Percentiles rank a stretch among this genome's conserved stretches.
Evolutionary conservation across 306 rosid species (phyloP).

Genomic region (Abrus pulchellus): DNA sequence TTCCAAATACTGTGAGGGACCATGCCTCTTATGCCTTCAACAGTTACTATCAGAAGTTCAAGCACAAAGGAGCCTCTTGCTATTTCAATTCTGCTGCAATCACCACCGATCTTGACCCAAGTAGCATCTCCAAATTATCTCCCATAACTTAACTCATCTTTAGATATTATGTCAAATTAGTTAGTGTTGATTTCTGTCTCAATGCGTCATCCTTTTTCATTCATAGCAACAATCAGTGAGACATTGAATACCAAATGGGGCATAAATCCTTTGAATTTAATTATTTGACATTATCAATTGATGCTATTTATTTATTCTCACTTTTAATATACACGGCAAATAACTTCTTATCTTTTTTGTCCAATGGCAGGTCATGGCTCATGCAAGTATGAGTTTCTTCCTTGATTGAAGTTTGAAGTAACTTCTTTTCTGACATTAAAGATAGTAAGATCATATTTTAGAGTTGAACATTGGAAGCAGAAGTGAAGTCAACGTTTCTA

Average conservation of each 20-base stretch:
- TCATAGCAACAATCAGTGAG: background rate
- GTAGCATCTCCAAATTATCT: slow-evolving; percentile 54
- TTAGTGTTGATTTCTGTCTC: background rate
- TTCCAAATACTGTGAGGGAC: slow-evolving; percentile 70
- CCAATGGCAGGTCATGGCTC: slow-evolving; percentile 65
- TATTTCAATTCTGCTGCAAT: slow-evolving; percentile 81
- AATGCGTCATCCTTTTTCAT: background rate
- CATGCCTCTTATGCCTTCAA: slow-evolving; percentile 83
- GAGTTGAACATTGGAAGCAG: background rate
- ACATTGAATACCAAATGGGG: background rate
- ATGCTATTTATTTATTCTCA: background rate
- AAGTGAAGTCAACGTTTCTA: background rate
- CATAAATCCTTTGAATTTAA: slow-evolving; percentile 46
- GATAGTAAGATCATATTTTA: background rate
- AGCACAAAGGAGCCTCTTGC: slow-evolving; percentile 75
- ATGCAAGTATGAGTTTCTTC: slow-evolving; percentile 70
- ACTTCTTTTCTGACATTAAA: background rate
- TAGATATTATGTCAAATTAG: background rate
- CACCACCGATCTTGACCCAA: slow-evolving; percentile 82
- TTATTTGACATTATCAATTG: slow-evolving; percentile 24
- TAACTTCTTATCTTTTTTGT: slow-evolving; percentile 7
- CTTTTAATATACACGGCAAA: background rate
- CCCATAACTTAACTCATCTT: slow-evolving; percentile 9
- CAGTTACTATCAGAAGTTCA: slow-evolving; percentile 71
- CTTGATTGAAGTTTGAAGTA: slow-evolving; percentile 46